Conservation (phyloP, 176 grass and related monocot genomes). For the Microstegium vimineum region DNA sequence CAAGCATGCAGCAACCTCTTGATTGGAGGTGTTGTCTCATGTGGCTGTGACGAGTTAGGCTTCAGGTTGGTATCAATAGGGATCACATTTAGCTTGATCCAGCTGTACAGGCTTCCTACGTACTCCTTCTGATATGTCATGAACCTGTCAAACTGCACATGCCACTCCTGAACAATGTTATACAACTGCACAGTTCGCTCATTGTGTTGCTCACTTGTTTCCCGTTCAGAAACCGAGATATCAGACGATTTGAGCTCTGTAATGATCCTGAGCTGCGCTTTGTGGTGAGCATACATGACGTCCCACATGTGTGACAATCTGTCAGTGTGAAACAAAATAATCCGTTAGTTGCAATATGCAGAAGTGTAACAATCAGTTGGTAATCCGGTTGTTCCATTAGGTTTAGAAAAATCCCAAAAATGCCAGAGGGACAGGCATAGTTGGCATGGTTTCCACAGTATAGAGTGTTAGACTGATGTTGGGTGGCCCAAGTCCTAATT, state of each 20-base stretch:
- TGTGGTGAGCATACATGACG: conserved; percentile 47
- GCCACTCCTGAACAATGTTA: conserved; percentile 54
- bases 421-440: background rate
- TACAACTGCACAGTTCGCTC: conserved; percentile 52
- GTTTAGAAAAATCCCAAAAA: background rate
- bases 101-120: conserved; percentile 48
- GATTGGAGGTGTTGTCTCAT: conserved; percentile 54
- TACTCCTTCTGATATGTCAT: conserved; percentile 55
- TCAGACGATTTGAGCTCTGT: conserved; percentile 50
- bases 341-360: background rate
- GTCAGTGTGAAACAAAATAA: conserved; percentile 20
- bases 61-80: conserved; percentile 62
- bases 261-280: conserved; percentile 47
- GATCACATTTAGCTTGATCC: conserved; percentile 68
- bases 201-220: conserved; percentile 65
- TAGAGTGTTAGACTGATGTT: background rate
- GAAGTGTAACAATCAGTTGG: background rate
- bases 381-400: background rate
- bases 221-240: conserved; percentile 25
- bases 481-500: background rate
- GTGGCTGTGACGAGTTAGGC: conserved; percentile 37
- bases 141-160: conserved; percentile 54
- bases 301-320: conserved; percentile 83
- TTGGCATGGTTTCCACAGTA: background rate
- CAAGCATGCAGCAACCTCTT: conserved; percentile 60